A percentile compares a stretch with the other conserved stretches of the same genome.
Conservation (phyloP, 2,329 filamentous ascomycete genomes). For the Colletotrichum tamarilloi region DNA sequence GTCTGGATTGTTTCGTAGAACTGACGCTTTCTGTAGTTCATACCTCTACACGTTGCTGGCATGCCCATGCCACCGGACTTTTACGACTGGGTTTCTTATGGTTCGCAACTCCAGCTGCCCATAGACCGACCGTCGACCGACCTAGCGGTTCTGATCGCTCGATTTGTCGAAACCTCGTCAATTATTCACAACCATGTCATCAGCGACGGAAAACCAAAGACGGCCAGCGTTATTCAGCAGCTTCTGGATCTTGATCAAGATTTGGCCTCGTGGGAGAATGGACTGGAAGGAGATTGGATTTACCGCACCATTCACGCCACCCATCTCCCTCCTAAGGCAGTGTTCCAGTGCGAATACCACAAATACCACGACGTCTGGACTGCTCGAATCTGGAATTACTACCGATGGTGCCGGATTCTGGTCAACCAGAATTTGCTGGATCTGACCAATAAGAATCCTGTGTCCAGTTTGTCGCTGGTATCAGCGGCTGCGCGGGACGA, state of each 20-base stretch:
- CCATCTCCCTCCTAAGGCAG: constrained; percentile 50
- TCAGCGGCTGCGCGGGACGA: constrained; percentile 43
- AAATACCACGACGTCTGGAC: constrained; percentile 65
- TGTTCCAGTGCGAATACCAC: constrained; percentile 66
- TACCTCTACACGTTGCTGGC: constrained; percentile 54
- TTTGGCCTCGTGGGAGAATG: constrained; percentile 52
- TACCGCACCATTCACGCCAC: constrained; percentile 47
- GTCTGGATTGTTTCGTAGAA: neutral
- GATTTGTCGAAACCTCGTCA: constrained; percentile 52
- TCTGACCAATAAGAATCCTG: constrained; percentile 50
- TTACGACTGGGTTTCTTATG: constrained; percentile 56
- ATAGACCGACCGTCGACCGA: constrained; percentile 53
- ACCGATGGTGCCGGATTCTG: constrained; percentile 68
- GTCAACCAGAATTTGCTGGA: constrained; percentile 61
- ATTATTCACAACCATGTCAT: constrained; percentile 47
- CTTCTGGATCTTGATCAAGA: constrained; percentile 52
- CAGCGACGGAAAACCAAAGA: constrained; percentile 50
- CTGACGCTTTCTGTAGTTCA: constrained; percentile 49
- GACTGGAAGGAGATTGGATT: constrained; percentile 49
- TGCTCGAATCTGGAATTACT: constrained; percentile 68
- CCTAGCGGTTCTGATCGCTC: constrained; percentile 53
- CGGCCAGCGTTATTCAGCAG: constrained; percentile 49
- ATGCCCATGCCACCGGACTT: constrained; percentile 53
- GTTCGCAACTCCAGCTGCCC: constrained; percentile 47
- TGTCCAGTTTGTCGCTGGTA: constrained; percentile 48